These are phyloP conservation scores for Penicillium robsamsonii DNA, from an alignment of 495 filamentous ascomycete species.

Conservation along the genomic window DNA sequence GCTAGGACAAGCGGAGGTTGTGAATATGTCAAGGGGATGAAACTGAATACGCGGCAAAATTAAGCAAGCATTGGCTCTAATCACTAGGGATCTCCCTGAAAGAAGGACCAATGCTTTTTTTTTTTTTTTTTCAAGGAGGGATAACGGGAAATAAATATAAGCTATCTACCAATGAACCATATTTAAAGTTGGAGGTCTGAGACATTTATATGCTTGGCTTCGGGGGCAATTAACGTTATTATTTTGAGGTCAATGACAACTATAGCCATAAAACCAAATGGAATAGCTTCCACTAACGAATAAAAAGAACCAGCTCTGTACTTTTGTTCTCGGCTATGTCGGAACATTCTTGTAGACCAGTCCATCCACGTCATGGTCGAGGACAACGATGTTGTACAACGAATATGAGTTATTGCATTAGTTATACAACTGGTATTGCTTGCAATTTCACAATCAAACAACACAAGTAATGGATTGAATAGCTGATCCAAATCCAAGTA, in stretches of 20 bases:
- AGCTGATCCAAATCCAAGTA: not conserved
- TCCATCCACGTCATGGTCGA: conserved; percentile 5
- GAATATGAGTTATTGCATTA: not conserved
- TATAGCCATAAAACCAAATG: not conserved
- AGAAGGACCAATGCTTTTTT: no score
- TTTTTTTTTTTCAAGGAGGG: no score
- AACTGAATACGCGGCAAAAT: no score
- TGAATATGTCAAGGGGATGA: no score
- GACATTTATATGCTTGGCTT: conserved; percentile 2
- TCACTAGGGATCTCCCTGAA: no score
- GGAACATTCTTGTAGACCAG: conserved; percentile 1
- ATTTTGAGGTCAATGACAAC: not conserved
- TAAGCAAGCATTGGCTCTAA: no score
- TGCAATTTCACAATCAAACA: not conserved
- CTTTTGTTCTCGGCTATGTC: conserved; percentile 7
- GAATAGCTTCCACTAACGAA: not conserved
- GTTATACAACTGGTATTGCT: not conserved
- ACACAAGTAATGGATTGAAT: no score
- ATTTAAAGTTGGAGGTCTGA: not conserved
- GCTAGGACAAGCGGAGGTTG: no score
- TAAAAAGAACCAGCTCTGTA: not conserved
- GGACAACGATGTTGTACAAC: not conserved
- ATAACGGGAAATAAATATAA: no score
- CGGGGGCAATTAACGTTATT: not conserved
- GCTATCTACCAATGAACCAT: not conserved